Evolutionary conservation across 2,329 filamentous ascomycete species (phyloP).

Genomic region (Orbilia ellipsospora): DNA sequence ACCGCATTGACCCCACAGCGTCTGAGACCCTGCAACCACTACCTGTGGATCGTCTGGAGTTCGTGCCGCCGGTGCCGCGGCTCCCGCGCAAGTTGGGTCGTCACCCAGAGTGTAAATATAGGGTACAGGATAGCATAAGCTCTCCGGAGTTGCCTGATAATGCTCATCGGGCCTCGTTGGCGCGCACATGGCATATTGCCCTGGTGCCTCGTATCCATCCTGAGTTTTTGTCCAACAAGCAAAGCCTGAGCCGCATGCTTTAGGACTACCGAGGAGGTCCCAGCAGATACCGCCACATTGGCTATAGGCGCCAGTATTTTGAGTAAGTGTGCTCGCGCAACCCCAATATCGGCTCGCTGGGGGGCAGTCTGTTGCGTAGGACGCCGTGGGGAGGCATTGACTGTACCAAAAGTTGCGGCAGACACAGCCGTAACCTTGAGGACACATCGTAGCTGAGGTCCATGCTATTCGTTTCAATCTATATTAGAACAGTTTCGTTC

Average conservation of each 20-base stretch:
- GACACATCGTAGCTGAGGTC: slow-evolving; percentile 43
- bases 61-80: not conserved
- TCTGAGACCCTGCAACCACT: slow-evolving; percentile 3
- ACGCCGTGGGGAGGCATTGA: slow-evolving; percentile 43
- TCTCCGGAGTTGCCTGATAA: slow-evolving; percentile 21
- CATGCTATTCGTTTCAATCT: slow-evolving; percentile 14
- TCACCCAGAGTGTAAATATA: slow-evolving; percentile 26
- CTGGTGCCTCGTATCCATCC: slow-evolving; percentile 38
- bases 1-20: slow-evolving; percentile 38
- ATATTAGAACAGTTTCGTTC: not conserved
- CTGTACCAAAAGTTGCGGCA: slow-evolving; percentile 51
- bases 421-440: slow-evolving; percentile 35
- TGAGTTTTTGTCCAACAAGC: slow-evolving; percentile 35
- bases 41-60: not conserved
- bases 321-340: slow-evolving; percentile 28
- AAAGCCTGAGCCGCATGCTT: slow-evolving; percentile 25
- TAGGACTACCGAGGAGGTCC: slow-evolving; percentile 27
- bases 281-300: slow-evolving; percentile 45
- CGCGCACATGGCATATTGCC: slow-evolving; percentile 35
- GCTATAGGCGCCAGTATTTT: slow-evolving; percentile 17
- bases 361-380: slow-evolving; percentile 28
- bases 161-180: slow-evolving; percentile 22
- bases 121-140: slow-evolving; percentile 38
- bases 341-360: slow-evolving; percentile 40
- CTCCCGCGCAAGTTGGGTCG: slow-evolving; percentile 9